phyloP scores from a whole-genome alignment of 1,139 yeast species.

The Debaryomyces robertsiae region DNA sequence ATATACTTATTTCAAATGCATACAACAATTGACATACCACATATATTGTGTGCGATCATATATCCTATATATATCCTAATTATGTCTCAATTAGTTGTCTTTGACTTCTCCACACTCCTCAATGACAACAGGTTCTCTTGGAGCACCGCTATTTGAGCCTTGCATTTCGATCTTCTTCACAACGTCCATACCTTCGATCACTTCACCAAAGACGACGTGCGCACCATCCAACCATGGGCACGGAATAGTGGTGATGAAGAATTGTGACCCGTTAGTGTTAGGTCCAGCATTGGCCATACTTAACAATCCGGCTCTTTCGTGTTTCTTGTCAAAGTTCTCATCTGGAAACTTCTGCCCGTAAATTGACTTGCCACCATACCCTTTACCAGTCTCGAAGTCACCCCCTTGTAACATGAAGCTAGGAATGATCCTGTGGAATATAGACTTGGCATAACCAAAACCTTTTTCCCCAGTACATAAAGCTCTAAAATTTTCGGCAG shows the following conservation, averaged over 20 bases:
- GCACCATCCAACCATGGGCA: constrained; percentile 48
- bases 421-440: constrained; percentile 50
- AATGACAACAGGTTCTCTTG: constrained; percentile 33
- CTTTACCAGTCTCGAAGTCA: constrained; percentile 43
- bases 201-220: constrained; percentile 48
- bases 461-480: constrained; percentile 95
- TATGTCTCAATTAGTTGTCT: constrained; percentile 7
- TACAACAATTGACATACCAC: constrained; percentile 10
- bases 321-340: constrained; percentile 39
- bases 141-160: constrained; percentile 35
- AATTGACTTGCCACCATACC: constrained; percentile 45
- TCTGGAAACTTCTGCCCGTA: constrained; percentile 42
- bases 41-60: not conserved
- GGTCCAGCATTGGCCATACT: constrained; percentile 50
- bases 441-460: constrained; percentile 81
- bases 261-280: constrained; percentile 46
- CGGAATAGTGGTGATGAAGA: constrained; percentile 46
- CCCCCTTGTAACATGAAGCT: constrained; percentile 49
- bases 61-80: constrained; percentile 7
- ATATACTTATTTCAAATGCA: constrained; percentile 13
- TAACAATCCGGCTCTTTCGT: constrained; percentile 41
- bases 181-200: constrained; percentile 41
- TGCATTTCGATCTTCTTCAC: constrained; percentile 40
- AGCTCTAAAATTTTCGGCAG: constrained; percentile 95
- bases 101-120: constrained; percentile 42